Evolutionary conservation across 495 filamentous ascomycete genomes (phyloP).

Genomic region (Parachaetomium inaequale): DNA sequence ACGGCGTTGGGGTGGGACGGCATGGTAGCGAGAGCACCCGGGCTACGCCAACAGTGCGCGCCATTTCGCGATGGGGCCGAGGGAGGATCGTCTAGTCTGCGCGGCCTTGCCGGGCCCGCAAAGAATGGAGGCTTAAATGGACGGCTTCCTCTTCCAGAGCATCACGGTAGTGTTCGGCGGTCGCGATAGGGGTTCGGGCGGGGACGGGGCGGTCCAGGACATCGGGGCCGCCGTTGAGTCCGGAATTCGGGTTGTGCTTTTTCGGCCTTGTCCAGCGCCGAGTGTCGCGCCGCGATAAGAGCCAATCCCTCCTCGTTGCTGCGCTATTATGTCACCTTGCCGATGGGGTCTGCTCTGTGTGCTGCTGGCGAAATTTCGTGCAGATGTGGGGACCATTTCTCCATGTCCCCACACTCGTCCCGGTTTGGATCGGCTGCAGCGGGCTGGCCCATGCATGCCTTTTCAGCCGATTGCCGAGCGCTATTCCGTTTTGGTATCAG

Average conservation of each 20-base stretch:
- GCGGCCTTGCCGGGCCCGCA: constrained; percentile 10
- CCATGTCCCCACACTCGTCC: not conserved
- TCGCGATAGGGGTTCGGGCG: constrained; percentile 10
- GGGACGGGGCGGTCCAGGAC: not conserved
- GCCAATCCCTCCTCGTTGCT: constrained; percentile 5
- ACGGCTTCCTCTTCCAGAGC: constrained; percentile 5
- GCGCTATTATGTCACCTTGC: constrained; percentile 23
- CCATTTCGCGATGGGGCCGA: constrained; percentile 12
- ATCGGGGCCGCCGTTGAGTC: not conserved
- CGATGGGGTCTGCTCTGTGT: not conserved
- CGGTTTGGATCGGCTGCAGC: constrained; percentile 21
- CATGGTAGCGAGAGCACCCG: constrained; percentile 16
- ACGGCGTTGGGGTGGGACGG: constrained; percentile 1
- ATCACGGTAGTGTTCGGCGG: constrained; percentile 17
- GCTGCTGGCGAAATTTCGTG: constrained; percentile 17
- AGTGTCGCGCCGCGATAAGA: not conserved
- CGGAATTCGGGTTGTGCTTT: not conserved
- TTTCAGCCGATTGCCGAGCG: constrained; percentile 8
- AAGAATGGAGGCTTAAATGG: not conserved
- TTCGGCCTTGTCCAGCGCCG: not conserved
- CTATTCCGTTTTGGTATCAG: not conserved
- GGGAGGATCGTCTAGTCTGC: not conserved
- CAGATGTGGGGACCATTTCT: constrained; percentile 18
- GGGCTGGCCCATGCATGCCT: constrained; percentile 5
- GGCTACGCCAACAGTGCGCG: not conserved